Evolutionary conservation across 768 basidiomycete species (phyloP), one percentile per base, ranked within the genome.

Genomic region (Xerocomellus chrysenteron): DNA sequence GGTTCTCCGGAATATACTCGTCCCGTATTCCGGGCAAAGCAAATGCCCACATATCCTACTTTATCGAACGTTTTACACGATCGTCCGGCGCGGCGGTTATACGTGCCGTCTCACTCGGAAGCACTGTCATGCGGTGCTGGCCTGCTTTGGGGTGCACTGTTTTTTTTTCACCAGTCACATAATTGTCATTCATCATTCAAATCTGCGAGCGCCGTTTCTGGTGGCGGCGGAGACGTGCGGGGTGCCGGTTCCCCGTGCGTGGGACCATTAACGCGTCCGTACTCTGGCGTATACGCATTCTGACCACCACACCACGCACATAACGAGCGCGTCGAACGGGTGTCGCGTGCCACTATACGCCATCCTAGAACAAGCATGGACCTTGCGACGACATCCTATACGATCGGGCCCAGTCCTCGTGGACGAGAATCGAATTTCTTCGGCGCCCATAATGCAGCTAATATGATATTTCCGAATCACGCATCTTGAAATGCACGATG

Each of bases 51-150:
- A 42, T 8, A 32, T 10, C 32, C 3, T 17, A 11, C 28, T 14
- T 60, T n/a, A 37, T 37, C 36, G 14, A 37, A 37, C 32, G 32
- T 11, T 32, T 32, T 32, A 32, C 32, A 11, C 32, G 32, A 32
- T 32, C 32, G 11, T 32, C 8, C 17, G 19, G 28, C 10, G 6
- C 59, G 59, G 59, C 59, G 49, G 51, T 60, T 48, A 60, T 55
- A 11, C 16, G 21, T n/a, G 17, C 44, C 44, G 33, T 33, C 10
- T 42, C 17, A 5, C 44, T 24, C 44, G 47, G 47, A 41, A 28
- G 41, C 40, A n/a, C 7, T 12, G 49, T 4, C 17, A 44, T 24
- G 14, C 30, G 28, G 21, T 40, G 46, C 30, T 24, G 16, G 14
- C 5, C 58, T 16, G 4, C 21, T 48, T 60, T 54, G 19, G 50